Percentiles rank a stretch among this genome's conserved stretches.
Conservation (phyloP, 257 asterid species). For the Coffea eugenioides region DNA sequence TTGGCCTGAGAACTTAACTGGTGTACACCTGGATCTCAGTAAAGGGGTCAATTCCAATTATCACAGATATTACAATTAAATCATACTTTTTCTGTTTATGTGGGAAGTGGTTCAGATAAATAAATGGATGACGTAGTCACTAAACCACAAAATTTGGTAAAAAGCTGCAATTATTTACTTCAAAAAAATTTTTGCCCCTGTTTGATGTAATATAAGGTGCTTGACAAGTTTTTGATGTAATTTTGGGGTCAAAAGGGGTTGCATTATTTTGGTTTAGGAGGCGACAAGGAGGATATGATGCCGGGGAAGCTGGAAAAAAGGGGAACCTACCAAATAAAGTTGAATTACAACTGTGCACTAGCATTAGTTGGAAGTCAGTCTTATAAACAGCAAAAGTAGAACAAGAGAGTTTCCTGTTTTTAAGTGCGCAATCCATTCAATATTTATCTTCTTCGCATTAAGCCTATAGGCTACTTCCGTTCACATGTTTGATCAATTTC, state of each 20-base stretch:
- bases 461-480: conserved; percentile 15
- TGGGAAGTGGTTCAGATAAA: background rate
- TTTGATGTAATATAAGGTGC: background rate
- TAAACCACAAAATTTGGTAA: background rate
- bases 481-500: conserved; percentile 31
- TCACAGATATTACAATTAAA: no score
- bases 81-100: no score
- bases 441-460: conserved; percentile 19
- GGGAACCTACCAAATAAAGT: conserved; percentile 24
- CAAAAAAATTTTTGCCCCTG: no score
- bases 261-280: conserved; percentile 8
- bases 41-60: no score
- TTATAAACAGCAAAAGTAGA: conserved; percentile 6
- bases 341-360: background rate
- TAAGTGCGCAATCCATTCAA: conserved; percentile 30
- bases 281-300: conserved; percentile 34
- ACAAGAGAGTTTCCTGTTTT: conserved; percentile 11
- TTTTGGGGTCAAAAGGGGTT: conserved; percentile 8
- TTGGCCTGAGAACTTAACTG: background rate
- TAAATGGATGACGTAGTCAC: background rate
- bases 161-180: background rate
- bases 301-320: conserved; percentile 32
- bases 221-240: background rate
- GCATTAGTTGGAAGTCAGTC: conserved; percentile 14
- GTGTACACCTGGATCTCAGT: background rate